A percentile compares a stretch with the other conserved stretches of the same genome.
Conservation (phyloP, 768 basidiomycete species). For the Lentinus brumalis region DNA sequence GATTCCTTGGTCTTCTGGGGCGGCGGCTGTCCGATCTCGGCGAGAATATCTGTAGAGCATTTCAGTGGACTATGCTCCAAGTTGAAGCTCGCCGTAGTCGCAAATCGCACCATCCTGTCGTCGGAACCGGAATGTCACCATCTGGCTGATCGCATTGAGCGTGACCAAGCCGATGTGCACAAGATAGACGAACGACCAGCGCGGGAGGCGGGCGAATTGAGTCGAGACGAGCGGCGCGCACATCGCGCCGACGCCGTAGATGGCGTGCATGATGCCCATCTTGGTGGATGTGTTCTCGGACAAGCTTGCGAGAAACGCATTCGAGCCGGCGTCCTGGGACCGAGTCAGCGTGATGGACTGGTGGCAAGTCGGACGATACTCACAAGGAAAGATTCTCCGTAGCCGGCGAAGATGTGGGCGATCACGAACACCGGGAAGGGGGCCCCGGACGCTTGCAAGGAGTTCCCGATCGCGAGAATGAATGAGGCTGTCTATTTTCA, state of each 20-base stretch:
- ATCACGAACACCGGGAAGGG: constrained; percentile 67
- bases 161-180: constrained; percentile 33
- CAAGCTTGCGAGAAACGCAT: constrained; percentile 66
- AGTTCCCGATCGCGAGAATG: constrained; percentile 53
- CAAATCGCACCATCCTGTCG: constrained; percentile 31
- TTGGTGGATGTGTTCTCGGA: constrained; percentile 56
- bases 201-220: constrained; percentile 40
- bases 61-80: neutral
- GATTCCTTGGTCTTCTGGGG: constrained; percentile 32
- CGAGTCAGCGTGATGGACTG: neutral
- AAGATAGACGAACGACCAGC: constrained; percentile 48
- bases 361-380: neutral
- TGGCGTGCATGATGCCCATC: constrained; percentile 50
- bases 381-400: constrained; percentile 39
- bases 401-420: constrained; percentile 46
- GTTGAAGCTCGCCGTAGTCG: neutral
- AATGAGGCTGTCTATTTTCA: constrained; percentile 42
- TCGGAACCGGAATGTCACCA: constrained; percentile 29
- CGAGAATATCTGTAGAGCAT: neutral
- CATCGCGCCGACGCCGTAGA: constrained; percentile 61
- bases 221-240: constrained; percentile 54
- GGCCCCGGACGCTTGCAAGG: constrained; percentile 52
- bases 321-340: constrained; percentile 66
- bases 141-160: constrained; percentile 19
- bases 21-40: constrained; percentile 32